These are phyloP conservation scores for Aspergillus cejpii DNA, from an alignment of 2,329 filamentous ascomycete genomes.

Conservation along the genomic window DNA sequence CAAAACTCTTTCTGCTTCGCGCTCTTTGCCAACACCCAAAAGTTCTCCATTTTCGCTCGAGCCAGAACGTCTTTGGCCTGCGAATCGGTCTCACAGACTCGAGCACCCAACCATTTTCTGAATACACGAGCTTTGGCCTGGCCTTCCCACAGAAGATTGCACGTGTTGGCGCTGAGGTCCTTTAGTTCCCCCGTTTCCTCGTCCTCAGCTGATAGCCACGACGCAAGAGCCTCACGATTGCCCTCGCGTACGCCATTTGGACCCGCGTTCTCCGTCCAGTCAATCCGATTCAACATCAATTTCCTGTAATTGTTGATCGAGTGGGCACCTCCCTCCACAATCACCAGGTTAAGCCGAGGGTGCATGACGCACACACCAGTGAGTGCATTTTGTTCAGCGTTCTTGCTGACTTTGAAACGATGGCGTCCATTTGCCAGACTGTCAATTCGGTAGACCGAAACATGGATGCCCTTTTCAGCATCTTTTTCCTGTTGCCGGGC, in stretches of 20 bases:
- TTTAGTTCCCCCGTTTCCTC: constrained; percentile 66
- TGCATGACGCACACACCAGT: constrained; percentile 90
- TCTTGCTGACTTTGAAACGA: constrained; percentile 85
- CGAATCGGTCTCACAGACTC: constrained; percentile 86
- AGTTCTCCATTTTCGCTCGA: constrained; percentile 84
- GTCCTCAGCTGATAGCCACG: constrained; percentile 73
- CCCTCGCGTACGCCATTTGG: constrained; percentile 53
- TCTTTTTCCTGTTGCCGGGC: constrained; percentile 77
- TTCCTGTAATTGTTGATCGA: constrained; percentile 82
- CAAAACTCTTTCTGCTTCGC: constrained; percentile 36
- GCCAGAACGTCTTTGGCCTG: constrained; percentile 75
- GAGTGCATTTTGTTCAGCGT: constrained; percentile 80
- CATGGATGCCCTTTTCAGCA: constrained; percentile 73
- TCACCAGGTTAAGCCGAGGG: constrained; percentile 77
- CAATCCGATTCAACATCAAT: constrained; percentile 85
- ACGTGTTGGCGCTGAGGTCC: constrained; percentile 75
- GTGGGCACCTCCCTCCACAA: constrained; percentile 85
- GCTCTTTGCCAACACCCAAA: constrained; percentile 85
- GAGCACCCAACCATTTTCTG: constrained; percentile 72
- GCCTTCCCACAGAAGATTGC: constrained; percentile 82
- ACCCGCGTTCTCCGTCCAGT: constrained; percentile 85
- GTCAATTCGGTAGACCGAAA: constrained; percentile 83
- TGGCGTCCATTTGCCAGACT: constrained; percentile 89
- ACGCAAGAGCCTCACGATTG: constrained; percentile 56
- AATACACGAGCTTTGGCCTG: constrained; percentile 75